Base-by-base conservation (phyloP, 805 yeast species). In the Cyberlindnera maclurae region DNA sequence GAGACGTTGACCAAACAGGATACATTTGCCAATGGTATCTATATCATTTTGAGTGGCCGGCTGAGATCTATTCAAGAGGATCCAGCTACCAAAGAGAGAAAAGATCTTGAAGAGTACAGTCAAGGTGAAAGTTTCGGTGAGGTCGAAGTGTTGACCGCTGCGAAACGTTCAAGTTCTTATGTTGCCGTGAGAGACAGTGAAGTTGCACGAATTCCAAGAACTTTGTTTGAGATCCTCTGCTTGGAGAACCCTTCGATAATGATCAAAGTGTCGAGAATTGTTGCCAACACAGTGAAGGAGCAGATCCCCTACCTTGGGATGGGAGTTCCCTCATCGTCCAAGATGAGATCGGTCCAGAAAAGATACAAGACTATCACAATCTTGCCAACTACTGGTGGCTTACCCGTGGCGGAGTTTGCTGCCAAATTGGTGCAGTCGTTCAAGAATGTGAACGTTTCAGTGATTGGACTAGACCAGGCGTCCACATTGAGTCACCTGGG, bases 61-160 rank as follows among this genome's bases (percentile, higher is more conserved):
- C 69, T 89, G 46, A 67, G 97, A 34, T 82, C 88, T 4, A 65
- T 46, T 20, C 43, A 35, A 20, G 53, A 44, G 36, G 40, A 36
- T 33, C 56, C 37, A 53, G 54, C 26, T 39, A 59, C 39, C 29
- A 49, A n/a, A 48, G 55, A 39, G 37, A 40, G 54, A 12, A 48
- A 43, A 10, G 63, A 77, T 1, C 49, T 79, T 12, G 84, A 82
- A 2, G 98, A 90, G 55, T 80, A 77, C 52, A 96, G 97, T 2
- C 95, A 88, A 58, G 97, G 97, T 6, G 94, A 87, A 50, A 83
- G 95, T 30, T 73, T 93, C 43, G 98, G 97, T 4, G 97, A 90
- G 60, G 82, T 93, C 8, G 98, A 90, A 58, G 97, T 90, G 3
- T 67, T 90, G 44, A 87, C 95, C 0, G 87, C 87, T 11, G 72